Evolutionary conservation across 2,329 filamentous ascomycete species (phyloP).

Genomic region (Hirsutella thompsonii): DNA sequence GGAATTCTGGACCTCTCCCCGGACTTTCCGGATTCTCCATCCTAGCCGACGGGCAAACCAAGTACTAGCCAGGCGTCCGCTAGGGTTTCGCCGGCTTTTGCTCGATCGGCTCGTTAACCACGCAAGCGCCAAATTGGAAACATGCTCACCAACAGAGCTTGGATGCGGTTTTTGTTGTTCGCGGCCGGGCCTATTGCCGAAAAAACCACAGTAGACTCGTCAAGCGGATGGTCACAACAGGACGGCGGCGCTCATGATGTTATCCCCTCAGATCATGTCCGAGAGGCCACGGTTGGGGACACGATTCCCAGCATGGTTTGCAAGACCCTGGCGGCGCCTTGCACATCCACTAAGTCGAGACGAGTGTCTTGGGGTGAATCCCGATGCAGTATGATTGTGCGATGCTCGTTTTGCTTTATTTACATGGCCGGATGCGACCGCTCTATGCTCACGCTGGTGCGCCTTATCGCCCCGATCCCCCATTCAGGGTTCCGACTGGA

Average conservation of each 20-base stretch:
- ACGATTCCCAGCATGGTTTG: neutral
- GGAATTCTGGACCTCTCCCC: constrained; percentile 5
- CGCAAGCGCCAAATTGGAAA: no score
- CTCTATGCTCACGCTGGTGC: neutral
- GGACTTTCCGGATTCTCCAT: constrained; percentile 1
- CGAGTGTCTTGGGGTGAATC: no score
- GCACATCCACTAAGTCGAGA: neutral
- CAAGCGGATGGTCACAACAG: no score
- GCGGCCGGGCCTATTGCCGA: no score
- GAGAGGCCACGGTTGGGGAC: no score
- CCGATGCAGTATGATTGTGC: neutral
- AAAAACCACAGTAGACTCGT: no score
- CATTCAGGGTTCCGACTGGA: constrained; percentile 2
- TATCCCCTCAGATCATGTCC: no score
- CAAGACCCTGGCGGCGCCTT: neutral
- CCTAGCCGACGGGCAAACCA: neutral
- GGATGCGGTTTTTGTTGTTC: no score
- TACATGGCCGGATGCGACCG: neutral
- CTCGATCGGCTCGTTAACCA: no score
- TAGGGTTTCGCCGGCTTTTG: neutral
- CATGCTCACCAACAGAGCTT: no score
- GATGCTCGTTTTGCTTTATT: neutral
- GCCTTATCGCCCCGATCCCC: neutral
- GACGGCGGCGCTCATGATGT: no score
- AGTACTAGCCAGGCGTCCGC: neutral